Percentiles rank a stretch among this genome's conserved stretches.
phyloP scores from a whole-genome alignment of 495 filamentous ascomycete species.

The Penicillium diatomitis region DNA sequence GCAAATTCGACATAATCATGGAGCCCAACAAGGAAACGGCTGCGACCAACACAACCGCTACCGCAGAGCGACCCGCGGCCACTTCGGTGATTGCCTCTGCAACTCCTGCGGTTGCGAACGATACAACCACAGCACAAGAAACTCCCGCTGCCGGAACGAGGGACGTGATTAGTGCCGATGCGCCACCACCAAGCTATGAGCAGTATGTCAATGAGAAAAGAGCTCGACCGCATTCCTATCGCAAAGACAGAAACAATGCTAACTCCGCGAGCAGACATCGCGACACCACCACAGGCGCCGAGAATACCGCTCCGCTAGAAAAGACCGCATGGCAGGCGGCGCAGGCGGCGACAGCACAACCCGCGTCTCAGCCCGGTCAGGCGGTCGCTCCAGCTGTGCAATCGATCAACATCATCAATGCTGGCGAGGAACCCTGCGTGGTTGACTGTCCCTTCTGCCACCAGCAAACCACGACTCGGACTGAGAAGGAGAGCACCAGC shows the following conservation, averaged over 20 bases:
- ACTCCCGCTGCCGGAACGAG: neutral
- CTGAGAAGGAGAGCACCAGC: conserved; percentile 8
- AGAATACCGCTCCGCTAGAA: neutral
- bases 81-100: neutral
- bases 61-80: neutral
- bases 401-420: neutral
- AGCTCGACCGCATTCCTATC: neutral
- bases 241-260: neutral
- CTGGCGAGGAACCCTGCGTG: conserved; percentile 4
- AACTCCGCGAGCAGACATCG: neutral
- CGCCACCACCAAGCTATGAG: neutral
- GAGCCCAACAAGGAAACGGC: neutral
- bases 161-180: neutral
- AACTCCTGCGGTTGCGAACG: neutral
- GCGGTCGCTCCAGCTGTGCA: neutral
- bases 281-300: neutral
- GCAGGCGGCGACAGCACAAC: conserved; percentile 1
- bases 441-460: conserved; percentile 11
- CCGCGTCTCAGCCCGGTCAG: neutral
- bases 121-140: neutral
- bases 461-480: conserved; percentile 4
- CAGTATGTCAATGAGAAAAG: neutral
- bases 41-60: neutral
- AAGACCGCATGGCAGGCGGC: conserved; percentile 5
- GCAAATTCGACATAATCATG: neutral